These are phyloP conservation scores for Geotrichum candidum DNA, from an alignment of 1,139 yeast genomes.

Conservation along the genomic window DNA sequence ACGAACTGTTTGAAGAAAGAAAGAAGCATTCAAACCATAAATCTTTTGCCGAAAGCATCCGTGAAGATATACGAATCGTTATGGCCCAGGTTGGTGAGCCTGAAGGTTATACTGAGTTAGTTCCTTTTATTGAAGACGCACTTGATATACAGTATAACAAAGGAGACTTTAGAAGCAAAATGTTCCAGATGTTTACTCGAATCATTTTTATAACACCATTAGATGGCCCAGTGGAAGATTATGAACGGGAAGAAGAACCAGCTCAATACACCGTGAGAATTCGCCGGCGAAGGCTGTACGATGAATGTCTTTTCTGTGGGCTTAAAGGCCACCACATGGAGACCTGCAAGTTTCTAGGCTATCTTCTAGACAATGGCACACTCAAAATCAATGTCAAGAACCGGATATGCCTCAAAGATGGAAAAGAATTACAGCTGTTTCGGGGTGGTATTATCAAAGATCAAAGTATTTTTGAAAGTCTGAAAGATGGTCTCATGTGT, in stretches of 20 bases:
- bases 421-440: neutral
- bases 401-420: neutral
- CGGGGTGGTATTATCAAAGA: neutral
- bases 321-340: neutral
- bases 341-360: neutral
- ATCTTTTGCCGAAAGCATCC: neutral
- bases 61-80: neutral
- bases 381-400: neutral
- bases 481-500: neutral
- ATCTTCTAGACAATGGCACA: neutral
- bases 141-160: neutral
- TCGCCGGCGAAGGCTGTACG: neutral
- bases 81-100: neutral
- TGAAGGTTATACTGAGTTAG: neutral
- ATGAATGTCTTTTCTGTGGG: neutral
- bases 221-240: neutral
- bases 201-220: neutral
- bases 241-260: neutral
- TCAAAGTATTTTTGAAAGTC: neutral
- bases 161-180: neutral
- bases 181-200: neutral
- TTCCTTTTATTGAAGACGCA: neutral
- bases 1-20: neutral
- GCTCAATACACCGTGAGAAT: neutral
- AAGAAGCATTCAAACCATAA: neutral